Evolutionary conservation across 345 rosid genomes (phyloP).

Genomic region (Mercurialis annua): DNA sequence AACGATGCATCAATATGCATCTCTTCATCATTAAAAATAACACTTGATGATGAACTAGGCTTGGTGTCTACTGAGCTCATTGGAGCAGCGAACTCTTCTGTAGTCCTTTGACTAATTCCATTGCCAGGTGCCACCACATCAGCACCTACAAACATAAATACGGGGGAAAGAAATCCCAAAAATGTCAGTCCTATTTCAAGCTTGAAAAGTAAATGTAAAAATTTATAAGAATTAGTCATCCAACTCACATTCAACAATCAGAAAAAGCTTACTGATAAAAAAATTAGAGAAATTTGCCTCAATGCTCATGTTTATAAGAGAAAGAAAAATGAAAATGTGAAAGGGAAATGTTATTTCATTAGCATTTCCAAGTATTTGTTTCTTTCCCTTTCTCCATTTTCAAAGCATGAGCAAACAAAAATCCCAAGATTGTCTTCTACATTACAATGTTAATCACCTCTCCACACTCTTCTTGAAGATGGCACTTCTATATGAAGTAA

Average conservation of each 20-base stretch:
- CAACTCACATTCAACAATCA: constrained; percentile 7
- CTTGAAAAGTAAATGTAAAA: not conserved
- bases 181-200: not conserved
- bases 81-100: constrained; percentile 30
- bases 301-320: not conserved
- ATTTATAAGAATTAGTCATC: not conserved
- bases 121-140: constrained; percentile 30
- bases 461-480: not conserved
- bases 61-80: constrained; percentile 20
- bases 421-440: not conserved
- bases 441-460: not conserved
- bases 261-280: not conserved
- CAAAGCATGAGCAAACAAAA: not conserved
- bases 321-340: not conserved
- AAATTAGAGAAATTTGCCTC: not conserved
- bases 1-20: constrained; percentile 32
- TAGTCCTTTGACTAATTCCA: constrained; percentile 30
- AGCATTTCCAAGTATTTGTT: not conserved
- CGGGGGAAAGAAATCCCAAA: not conserved
- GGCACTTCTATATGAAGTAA: not conserved
- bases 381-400: not conserved
- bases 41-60: constrained; percentile 39
- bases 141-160: constrained; percentile 34
- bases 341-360: not conserved
- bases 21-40: constrained; percentile 33